phyloP scores from a whole-genome alignment of 257 asterid species.

The Solanum medicagineum region DNA sequence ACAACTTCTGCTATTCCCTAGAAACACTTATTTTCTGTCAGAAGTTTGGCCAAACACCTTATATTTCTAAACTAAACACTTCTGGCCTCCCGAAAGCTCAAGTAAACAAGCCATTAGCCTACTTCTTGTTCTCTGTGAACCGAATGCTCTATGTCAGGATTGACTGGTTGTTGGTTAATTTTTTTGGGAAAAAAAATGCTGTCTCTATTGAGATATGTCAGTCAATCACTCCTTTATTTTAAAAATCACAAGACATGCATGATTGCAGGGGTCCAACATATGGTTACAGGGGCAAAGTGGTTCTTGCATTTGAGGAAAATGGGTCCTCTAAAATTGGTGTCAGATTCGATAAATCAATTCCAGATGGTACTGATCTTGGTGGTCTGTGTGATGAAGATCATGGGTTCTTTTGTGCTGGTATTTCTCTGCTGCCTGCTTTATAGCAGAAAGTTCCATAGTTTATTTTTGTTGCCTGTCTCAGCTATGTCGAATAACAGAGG shows the following conservation, averaged over 20 bases:
- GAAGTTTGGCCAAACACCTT: too few species aligned
- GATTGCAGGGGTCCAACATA: conserved; percentile 62
- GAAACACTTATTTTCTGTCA: too few species aligned
- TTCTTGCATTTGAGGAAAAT: conserved; percentile 80
- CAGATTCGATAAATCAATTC: not conserved
- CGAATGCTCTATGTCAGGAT: not conserved
- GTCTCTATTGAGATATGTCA: not conserved
- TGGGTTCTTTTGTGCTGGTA: conserved; percentile 1
- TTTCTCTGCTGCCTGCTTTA: not conserved
- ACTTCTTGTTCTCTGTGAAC: not conserved
- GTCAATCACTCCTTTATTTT: not conserved
- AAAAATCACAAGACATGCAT: not conserved
- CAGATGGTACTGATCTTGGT: not conserved
- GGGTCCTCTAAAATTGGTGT: conserved; percentile 23
- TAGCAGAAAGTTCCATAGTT: not conserved
- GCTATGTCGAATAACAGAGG: not conserved
- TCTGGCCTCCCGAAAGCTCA: too few species aligned
- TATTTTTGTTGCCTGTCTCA: not conserved
- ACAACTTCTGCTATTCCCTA: too few species aligned
- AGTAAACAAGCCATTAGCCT: not conserved
- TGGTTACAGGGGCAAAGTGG: conserved; percentile 74
- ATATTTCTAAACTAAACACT: too few species aligned
- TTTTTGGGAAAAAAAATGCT: not conserved
- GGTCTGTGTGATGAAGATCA: conserved; percentile 3
- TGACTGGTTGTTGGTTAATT: not conserved